These are phyloP conservation scores for Curvularia lunata DNA, from an alignment of 2,329 filamentous ascomycete species.

Conservation along the genomic window DNA sequence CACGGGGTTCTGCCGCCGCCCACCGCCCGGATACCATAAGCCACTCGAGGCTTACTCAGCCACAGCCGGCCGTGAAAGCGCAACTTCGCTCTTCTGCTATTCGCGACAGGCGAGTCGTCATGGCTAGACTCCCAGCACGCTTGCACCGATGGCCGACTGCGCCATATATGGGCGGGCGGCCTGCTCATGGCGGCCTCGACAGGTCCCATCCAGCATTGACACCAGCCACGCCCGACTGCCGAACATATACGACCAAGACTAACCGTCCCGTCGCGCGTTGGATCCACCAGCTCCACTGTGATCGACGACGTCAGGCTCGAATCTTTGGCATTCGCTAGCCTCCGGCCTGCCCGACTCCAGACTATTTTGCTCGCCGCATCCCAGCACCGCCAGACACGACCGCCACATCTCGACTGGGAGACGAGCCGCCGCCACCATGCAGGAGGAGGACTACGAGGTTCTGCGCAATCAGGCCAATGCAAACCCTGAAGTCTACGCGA, in stretches of 20 bases:
- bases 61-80: neutral
- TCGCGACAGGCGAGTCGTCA: neutral
- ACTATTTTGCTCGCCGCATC: neutral
- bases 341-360: constrained; percentile 1
- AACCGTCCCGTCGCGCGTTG: constrained; percentile 8
- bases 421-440: constrained; percentile 25
- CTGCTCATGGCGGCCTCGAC: neutral
- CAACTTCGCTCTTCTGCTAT: constrained; percentile 3
- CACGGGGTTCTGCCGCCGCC: neutral
- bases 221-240: constrained; percentile 6
- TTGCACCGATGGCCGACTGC: neutral
- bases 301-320: constrained; percentile 16
- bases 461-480: constrained; percentile 40
- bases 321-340: neutral
- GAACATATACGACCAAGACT: constrained; percentile 10
- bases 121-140: neutral
- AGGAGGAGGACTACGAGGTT: constrained; percentile 41
- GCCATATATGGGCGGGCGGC: neutral
- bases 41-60: constrained; percentile 16
- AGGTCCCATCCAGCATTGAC: neutral
- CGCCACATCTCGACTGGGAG: neutral
- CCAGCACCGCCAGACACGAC: neutral
- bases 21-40: constrained; percentile 8
- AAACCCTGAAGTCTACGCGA: constrained; percentile 31
- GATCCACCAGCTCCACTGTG: constrained; percentile 15